phyloP scores from a whole-genome alignment of 352 stramenopile genomes.

The Phytopythium delawarense region DNA sequence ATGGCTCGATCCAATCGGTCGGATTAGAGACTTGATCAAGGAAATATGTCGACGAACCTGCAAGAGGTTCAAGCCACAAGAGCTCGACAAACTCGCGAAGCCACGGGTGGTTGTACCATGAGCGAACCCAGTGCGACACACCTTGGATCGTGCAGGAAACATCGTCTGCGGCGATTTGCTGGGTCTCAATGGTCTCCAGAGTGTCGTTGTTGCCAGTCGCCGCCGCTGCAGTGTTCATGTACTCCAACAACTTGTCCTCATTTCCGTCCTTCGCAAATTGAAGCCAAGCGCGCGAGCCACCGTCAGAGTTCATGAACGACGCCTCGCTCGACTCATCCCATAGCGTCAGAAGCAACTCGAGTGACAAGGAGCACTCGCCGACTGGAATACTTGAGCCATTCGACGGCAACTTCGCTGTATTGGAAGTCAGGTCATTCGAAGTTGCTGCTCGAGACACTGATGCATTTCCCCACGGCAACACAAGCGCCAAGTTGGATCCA shows the following conservation, averaged over 20 bases:
- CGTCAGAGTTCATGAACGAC: constrained; percentile 34
- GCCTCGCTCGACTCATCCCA: constrained; percentile 32
- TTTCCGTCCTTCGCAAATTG: not conserved
- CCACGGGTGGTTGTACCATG: constrained; percentile 44
- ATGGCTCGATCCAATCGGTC: constrained; percentile 14
- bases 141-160: constrained; percentile 37
- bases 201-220: constrained; percentile 10
- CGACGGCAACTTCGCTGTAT: constrained; percentile 17
- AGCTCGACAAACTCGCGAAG: constrained; percentile 46
- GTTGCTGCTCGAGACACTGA: constrained; percentile 21
- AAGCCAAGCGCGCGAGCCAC: constrained; percentile 6
- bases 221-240: constrained; percentile 10
- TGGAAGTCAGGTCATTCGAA: constrained; percentile 25
- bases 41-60: constrained; percentile 6
- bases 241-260: constrained; percentile 24
- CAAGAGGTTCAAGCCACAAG: constrained; percentile 28
- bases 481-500: constrained; percentile 35
- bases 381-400: constrained; percentile 9
- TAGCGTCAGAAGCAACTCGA: constrained; percentile 28
- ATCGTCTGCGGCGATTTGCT: constrained; percentile 10
- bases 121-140: constrained; percentile 45
- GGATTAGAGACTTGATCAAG: constrained; percentile 8
- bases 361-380: constrained; percentile 23
- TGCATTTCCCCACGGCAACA: constrained; percentile 26
- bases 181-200: constrained; percentile 11